Evolutionary conservation across 306 rosid species (phyloP), one percentile per base, ranked within the genome.

Genomic region (Cucurbita maxima): DNA sequence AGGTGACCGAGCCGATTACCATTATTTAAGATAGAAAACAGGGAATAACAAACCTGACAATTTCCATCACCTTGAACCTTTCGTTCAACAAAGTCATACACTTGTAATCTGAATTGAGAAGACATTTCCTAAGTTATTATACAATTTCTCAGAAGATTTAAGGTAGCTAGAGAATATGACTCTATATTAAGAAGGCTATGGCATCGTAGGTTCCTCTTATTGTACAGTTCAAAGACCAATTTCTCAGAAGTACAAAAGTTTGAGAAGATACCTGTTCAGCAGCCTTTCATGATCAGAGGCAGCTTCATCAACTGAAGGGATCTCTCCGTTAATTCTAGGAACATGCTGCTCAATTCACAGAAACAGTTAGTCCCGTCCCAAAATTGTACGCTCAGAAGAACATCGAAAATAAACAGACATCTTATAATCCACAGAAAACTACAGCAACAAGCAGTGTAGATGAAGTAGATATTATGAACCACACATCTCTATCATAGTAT

Each of bases 251-350:
- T 64, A 43, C 30, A 70, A 34, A 78, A 22, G 58, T 68, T 64
- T 34, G 77, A 70, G 60, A 55, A 1, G 66, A 15, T 88, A 90
- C 98, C 98, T 92, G 79, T 90, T 85, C 56, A 84, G 77, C 78
- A 92, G 96, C 80, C 96, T 87, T 75, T 92, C 92, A 84, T 92
- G 96, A 83, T 92, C 96, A 25, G 98, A 88, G 75, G 91, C 87
- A 48, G 87, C 98, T 87, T 87, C 96, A 68, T 92, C 98, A 75
- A 72, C 73, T 36, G 98, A 90, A 59, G 98, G 98, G 87, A 92
- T 88, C 76, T 90, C 96, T 55, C 98, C 98, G 60, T 90, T 92
- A 60, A 88, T 92, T 80, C 85, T 88, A 19, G 98, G 98, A 84
- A 90, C 83, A 78, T 90, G 98, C 98, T 92, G 83, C 79, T 74